Base-by-base conservation (phyloP, 1,139 yeast genomes). In the Williopsis jadinii region DNA sequence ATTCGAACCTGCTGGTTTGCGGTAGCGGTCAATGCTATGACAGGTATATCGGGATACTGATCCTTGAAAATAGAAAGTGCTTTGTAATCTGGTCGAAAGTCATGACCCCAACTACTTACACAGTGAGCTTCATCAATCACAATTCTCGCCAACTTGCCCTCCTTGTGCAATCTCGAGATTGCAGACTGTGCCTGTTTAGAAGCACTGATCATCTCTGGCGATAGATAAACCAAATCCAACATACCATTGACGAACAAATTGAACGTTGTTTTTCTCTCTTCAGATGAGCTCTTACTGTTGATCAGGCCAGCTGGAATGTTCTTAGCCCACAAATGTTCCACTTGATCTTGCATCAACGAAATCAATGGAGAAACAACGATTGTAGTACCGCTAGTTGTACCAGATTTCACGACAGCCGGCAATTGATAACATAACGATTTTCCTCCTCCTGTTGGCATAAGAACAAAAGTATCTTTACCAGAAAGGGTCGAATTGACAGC, bases 361-460 rank as follows among this genome's bases (percentile, higher is more conserved):
- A 94, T 87, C 51, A 94, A 73, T 1, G 99, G 99, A 0, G 97
- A 90, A 5, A 94, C 78, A 8, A 94, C 99, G 34, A 94, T 76
- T 0, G 98, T 88, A 0, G 94, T 82, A 11, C 97, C 97, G 13
- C 64, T 66, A 0, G 95, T 84, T 30, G 63, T 69, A 1, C 96
- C 97, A 1, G 81, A 68, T 38, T 71, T 70, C 1, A 92, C 79
- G 38, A 92, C 67, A 0, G 98, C 97, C 0, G 99, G 98, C 14
- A 94, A 66, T 61, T 94, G 99, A 61, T 90, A 94, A 59, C 99
- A 94, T 34, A 94, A 66, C 0, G 97, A 90, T 60, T 94, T 94
- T 39, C 99, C 99, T 39, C 98, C 98, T 35, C 99, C 99, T 0
- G 99, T 94, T 0, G 99, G 99, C 97, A 94, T 92, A 51, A 94